Percentiles rank a stretch among this genome's conserved stretches.
These are phyloP conservation scores for Cyphellophora attinorum DNA, from an alignment of 2,329 filamentous ascomycete genomes.

Conservation along the genomic window DNA sequence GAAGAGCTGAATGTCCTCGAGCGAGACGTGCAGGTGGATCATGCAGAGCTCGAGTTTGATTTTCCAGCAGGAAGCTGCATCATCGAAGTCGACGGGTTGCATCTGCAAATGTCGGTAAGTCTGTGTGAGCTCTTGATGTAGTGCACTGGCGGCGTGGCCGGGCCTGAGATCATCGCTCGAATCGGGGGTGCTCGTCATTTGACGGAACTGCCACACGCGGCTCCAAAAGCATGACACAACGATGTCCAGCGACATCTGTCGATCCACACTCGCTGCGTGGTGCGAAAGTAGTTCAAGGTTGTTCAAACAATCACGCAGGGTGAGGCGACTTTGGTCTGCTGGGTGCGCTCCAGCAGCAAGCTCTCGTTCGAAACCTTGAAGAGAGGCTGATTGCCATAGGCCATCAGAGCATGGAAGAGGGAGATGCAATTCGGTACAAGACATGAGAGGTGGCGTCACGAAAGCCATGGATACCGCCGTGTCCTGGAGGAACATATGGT, in stretches of 20 bases:
- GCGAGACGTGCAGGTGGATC: constrained; percentile 30
- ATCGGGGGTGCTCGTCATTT: not conserved
- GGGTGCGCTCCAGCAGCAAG: constrained; percentile 35
- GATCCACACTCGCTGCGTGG: constrained; percentile 1
- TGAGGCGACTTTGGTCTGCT: not conserved
- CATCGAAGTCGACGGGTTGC: constrained; percentile 21
- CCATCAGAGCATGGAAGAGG: constrained; percentile 48
- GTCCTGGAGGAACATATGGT: constrained; percentile 57
- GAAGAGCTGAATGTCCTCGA: constrained; percentile 34
- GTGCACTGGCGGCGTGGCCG: not conserved
- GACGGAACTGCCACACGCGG: constrained; percentile 3
- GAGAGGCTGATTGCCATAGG: constrained; percentile 57
- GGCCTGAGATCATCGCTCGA: not conserved
- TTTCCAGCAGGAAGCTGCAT: constrained; percentile 12
- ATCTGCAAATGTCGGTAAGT: constrained; percentile 15
- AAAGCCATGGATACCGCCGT: constrained; percentile 59
- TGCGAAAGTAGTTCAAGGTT: constrained; percentile 1
- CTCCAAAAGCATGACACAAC: constrained; percentile 3
- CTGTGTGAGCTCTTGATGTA: constrained; percentile 2
- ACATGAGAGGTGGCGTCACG: constrained; percentile 46
- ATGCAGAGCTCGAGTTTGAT: constrained; percentile 26
- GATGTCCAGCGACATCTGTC: constrained; percentile 1
- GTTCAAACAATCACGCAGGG: not conserved
- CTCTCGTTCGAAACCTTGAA: constrained; percentile 54
- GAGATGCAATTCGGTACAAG: constrained; percentile 7